Conservation (phyloP, 495 filamentous ascomycete genomes). For the Penicillium daleae region DNA sequence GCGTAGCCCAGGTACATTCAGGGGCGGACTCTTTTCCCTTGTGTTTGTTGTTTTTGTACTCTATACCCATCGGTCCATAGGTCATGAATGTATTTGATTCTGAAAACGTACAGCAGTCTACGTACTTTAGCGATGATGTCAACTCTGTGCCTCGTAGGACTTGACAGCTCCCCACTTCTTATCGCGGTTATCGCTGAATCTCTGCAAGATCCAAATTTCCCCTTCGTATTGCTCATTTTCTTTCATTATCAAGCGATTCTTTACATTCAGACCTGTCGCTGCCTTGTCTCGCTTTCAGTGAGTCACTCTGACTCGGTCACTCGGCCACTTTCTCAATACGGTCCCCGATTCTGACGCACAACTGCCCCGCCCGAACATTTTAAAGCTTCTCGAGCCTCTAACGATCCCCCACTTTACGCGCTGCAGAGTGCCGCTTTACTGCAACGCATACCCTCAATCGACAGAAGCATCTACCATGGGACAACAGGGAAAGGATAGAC, state of each 20-base stretch:
- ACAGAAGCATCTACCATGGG: background rate
- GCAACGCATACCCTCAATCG: background rate
- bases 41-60: conserved; percentile 4
- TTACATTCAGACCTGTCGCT: background rate
- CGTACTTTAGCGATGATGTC: background rate
- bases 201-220: background rate
- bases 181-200: background rate
- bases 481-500: conserved; percentile 17
- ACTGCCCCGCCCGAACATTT: conserved; percentile 10
- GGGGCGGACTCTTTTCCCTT: background rate
- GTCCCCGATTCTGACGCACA: conserved; percentile 12
- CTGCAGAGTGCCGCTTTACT: background rate
- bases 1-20: background rate
- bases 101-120: background rate
- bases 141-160: background rate
- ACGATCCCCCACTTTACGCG: conserved; percentile 10
- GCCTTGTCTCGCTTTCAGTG: background rate
- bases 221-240: background rate
- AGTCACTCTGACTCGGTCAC: background rate
- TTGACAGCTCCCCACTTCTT: conserved; percentile 10
- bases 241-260: background rate
- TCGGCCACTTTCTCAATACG: conserved; percentile 3
- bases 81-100: conserved; percentile 1
- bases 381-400: background rate
- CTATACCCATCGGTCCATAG: conserved; percentile 24